Evolutionary conservation across 2,329 filamentous ascomycete species (phyloP).

Genomic region (Penicillium crustosum): DNA sequence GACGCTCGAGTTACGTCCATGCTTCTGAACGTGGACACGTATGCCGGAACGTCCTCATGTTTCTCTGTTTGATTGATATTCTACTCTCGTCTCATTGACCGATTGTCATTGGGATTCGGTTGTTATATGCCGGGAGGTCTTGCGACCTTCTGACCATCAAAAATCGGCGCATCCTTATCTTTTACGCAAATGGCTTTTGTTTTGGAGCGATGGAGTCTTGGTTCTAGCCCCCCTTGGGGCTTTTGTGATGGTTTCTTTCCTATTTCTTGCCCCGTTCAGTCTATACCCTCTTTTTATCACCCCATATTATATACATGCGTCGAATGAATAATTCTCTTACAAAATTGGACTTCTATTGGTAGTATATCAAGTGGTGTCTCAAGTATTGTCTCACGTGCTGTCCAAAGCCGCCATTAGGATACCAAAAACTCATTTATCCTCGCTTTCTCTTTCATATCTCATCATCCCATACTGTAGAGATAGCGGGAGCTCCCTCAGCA

Average conservation of each 20-base stretch:
- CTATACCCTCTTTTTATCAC: conserved; percentile 12
- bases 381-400: not conserved
- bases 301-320: not conserved
- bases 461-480: not conserved
- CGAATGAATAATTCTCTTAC: not conserved
- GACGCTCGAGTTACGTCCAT: not conserved
- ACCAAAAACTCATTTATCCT: not conserved
- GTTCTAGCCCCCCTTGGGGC: not conserved
- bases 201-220: conserved; percentile 11
- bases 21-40: not conserved
- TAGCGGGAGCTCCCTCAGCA: not conserved
- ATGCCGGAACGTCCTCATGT: not conserved
- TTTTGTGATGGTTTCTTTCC: not conserved
- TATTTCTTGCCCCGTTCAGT: conserved; percentile 4
- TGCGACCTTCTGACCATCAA: conserved; percentile 6
- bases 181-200: not conserved
- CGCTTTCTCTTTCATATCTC: not conserved
- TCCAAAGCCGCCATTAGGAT: not conserved
- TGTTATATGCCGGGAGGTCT: not conserved
- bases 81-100: not conserved
- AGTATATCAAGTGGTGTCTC: not conserved
- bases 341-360: not conserved
- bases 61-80: not conserved
- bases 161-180: conserved; percentile 11
- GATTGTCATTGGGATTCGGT: not conserved